These are phyloP conservation scores for Rutidosis leptorrhynchoides DNA, from an alignment of 129 eudicot genomes.

Conservation along the genomic window DNA sequence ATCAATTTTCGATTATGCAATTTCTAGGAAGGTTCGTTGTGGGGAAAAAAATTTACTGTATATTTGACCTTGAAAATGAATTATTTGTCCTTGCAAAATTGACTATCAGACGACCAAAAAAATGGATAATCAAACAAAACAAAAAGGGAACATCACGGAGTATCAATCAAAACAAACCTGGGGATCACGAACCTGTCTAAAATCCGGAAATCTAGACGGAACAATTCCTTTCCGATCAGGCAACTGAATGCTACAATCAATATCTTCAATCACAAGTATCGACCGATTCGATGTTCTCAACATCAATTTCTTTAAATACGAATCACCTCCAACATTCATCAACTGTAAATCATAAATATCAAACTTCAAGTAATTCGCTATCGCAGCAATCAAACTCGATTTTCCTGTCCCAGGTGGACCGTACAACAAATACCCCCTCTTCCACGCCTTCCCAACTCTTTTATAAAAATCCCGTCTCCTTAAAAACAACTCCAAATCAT, in stretches of 20 bases:
- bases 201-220: not conserved
- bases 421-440: constrained; percentile 63
- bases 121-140: too few relatives aligned
- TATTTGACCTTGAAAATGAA: too few relatives aligned
- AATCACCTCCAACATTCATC: constrained; percentile 42
- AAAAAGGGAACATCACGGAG: not conserved
- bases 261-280: too few relatives aligned
- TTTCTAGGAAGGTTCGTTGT: too few relatives aligned
- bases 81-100: too few relatives aligned
- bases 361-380: constrained; percentile 59
- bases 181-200: constrained; percentile 13
- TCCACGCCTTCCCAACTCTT: constrained; percentile 76
- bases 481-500: constrained; percentile 61
- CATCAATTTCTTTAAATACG: constrained; percentile 51
- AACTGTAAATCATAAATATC: constrained; percentile 63
- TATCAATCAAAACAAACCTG: constrained; percentile 30
- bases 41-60: too few relatives aligned
- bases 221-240: constrained; percentile 34
- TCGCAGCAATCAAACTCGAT: constrained; percentile 71
- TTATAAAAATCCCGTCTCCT: constrained; percentile 50
- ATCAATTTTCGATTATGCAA: too few relatives aligned
- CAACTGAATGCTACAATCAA: constrained; percentile 53
- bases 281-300: constrained; percentile 55
- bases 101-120: too few relatives aligned
- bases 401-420: constrained; percentile 74